A percentile compares a stretch with the other conserved stretches of the same genome.
Evolutionary conservation across 2,329 filamentous ascomycete species (phyloP).

Genomic region (Ophiostoma sp.): DNA sequence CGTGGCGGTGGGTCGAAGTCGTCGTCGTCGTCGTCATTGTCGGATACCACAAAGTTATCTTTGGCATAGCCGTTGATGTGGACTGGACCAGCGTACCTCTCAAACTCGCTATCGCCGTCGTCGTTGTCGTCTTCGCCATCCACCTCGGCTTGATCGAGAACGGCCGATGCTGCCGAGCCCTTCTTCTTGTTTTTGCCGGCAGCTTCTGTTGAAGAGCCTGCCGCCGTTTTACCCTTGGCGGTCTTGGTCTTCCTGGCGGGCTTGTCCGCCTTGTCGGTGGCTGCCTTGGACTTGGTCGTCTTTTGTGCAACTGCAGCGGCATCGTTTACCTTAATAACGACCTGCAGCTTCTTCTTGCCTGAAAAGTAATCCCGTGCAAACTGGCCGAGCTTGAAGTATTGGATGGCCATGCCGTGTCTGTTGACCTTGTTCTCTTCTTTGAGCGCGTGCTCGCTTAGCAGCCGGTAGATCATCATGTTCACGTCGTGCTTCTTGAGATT

Average conservation of each 20-base stretch:
- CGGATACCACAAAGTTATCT: conserved; percentile 41
- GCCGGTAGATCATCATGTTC: conserved; percentile 73
- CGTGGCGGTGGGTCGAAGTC: neutral
- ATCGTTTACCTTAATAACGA: conserved; percentile 38
- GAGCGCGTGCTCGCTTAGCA: conserved; percentile 69
- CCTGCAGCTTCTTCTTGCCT: conserved; percentile 41
- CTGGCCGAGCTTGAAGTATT: conserved; percentile 58
- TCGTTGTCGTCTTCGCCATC: conserved; percentile 30
- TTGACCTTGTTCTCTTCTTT: conserved; percentile 64
- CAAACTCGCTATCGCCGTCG: conserved; percentile 37
- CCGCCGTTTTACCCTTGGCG: neutral
- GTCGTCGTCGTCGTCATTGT: conserved; percentile 35
- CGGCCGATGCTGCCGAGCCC: conserved; percentile 20
- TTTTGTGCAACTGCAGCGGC: neutral
- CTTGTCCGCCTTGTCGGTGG: conserved; percentile 21
- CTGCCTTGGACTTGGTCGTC: conserved; percentile 8
- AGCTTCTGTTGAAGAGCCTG: neutral
- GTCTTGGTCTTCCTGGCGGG: conserved; percentile 15
- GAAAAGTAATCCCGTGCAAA: conserved; percentile 41
- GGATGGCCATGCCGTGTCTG: conserved; percentile 60
- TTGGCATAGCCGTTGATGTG: conserved; percentile 43
- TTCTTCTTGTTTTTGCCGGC: conserved; percentile 14
- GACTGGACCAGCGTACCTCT: conserved; percentile 33
- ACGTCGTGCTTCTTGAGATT: conserved; percentile 68
- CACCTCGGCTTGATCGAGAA: conserved; percentile 34